Percentiles rank a stretch among this genome's conserved stretches.
Conservation (phyloP, 1,139 yeast species). For the Magnusiomyces paraingens region DNA sequence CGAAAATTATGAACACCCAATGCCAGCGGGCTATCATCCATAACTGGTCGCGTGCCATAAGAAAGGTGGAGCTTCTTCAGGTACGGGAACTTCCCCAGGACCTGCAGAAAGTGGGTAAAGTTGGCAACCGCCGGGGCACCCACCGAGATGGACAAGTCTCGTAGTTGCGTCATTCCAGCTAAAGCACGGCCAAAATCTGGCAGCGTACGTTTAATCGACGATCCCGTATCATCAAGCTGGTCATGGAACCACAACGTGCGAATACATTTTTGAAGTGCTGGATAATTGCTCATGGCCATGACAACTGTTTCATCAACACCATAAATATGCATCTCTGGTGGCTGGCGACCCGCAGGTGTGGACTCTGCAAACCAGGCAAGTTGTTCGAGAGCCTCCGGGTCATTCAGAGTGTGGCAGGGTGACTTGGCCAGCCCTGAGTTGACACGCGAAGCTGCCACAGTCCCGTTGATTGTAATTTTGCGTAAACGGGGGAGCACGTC, state of each 20-base stretch:
- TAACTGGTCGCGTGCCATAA: neutral
- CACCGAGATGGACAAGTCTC: neutral
- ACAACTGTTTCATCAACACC: neutral
- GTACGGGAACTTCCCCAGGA: neutral
- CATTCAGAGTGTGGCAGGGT: neutral
- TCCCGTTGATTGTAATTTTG: neutral
- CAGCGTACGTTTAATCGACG: neutral
- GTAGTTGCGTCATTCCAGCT: neutral
- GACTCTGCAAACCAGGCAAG: neutral
- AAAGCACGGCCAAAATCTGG: conserved; percentile 1
- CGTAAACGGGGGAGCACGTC: conserved; percentile 1
- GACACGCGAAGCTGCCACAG: neutral
- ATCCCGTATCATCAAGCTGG: neutral
- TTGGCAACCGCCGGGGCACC: neutral
- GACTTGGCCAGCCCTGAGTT: neutral
- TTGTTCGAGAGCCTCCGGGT: neutral
- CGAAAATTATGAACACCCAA: neutral
- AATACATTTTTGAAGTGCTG: neutral
- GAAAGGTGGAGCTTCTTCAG: neutral
- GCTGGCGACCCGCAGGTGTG: neutral
- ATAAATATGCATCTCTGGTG: neutral
- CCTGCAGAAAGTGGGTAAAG: neutral
- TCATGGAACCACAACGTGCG: conserved; percentile 2
- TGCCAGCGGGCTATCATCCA: neutral
- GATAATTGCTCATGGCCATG: neutral